These are phyloP conservation scores for Mycena maculata DNA, from an alignment of 768 basidiomycete genomes.

Conservation along the genomic window DNA sequence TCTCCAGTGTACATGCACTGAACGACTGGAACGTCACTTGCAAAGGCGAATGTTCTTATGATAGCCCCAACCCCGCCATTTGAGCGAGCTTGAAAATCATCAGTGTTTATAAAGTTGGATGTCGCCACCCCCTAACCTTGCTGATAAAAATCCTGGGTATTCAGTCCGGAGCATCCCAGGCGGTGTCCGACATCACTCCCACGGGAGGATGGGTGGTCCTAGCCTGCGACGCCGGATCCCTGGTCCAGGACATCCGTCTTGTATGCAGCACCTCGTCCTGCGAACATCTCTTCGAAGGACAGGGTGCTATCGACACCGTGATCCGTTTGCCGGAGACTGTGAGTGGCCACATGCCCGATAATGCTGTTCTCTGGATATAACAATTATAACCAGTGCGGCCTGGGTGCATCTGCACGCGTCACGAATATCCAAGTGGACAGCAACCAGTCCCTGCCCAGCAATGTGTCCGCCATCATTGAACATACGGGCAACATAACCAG, in stretches of 20 bases:
- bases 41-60: conserved; percentile 31
- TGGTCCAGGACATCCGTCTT: conserved; percentile 32
- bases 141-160: no score
- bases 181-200: conserved; percentile 32
- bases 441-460: conserved; percentile 11
- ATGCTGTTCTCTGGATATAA: neutral
- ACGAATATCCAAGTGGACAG: conserved; percentile 16
- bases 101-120: no score
- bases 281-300: conserved; percentile 29
- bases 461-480: neutral
- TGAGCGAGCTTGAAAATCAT: conserved; percentile 26
- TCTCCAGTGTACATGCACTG: neutral
- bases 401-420: conserved; percentile 22
- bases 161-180: conserved; percentile 23
- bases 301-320: conserved; percentile 28
- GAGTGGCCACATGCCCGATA: neutral
- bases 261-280: conserved; percentile 26
- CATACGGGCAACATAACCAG: conserved; percentile 18
- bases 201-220: conserved; percentile 35
- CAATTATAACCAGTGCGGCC: conserved; percentile 18
- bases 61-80: conserved; percentile 4
- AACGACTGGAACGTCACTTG: conserved; percentile 21
- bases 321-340: conserved; percentile 27
- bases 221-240: conserved; percentile 16
- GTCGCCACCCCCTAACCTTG: no score